phyloP scores from a whole-genome alignment of 2,329 filamentous ascomycete genomes.

The Botrytis squamosa region DNA sequence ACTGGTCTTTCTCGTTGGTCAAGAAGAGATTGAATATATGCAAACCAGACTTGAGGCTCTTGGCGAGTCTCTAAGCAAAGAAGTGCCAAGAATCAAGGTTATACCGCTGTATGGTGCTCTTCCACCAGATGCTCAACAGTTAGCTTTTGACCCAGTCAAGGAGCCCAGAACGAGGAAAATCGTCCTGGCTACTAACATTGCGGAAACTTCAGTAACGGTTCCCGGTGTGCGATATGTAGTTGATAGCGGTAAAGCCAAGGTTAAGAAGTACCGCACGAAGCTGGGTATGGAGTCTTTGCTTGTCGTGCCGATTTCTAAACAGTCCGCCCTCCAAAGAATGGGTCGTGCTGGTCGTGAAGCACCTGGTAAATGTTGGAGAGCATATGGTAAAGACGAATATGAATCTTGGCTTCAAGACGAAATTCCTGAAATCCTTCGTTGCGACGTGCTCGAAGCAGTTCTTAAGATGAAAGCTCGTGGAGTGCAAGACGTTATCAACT shows the following conservation, averaged over 20 bases:
- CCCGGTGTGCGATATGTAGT: conserved; percentile 89
- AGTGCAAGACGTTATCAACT: conserved; percentile 75
- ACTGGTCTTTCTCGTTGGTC: conserved; percentile 85
- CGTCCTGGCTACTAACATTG: conserved; percentile 93
- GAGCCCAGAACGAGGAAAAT: conserved; percentile 78
- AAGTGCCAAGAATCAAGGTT: conserved; percentile 70
- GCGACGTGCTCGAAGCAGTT: conserved; percentile 81
- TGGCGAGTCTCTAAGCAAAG: conserved; percentile 66
- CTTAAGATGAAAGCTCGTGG: conserved; percentile 93
- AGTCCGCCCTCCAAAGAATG: conserved; percentile 85
- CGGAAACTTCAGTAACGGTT: conserved; percentile 97
- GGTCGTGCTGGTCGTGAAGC: conserved; percentile 93
- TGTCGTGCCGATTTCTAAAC: conserved; percentile 87
- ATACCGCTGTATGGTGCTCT: conserved; percentile 88
- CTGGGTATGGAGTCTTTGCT: conserved; percentile 89
- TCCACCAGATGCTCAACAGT: conserved; percentile 80
- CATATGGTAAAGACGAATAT: conserved; percentile 83
- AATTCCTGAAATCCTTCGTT: conserved; percentile 84
- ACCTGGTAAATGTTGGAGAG: conserved; percentile 80
- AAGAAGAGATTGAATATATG: conserved; percentile 85
- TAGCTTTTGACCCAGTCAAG: conserved; percentile 75
- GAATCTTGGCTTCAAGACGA: conserved; percentile 68
- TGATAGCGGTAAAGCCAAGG: conserved; percentile 89
- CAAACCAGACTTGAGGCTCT: conserved; percentile 81
- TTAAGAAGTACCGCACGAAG: conserved; percentile 83